Conservation (phyloP, 768 basidiomycete species). For the Psilocybe subaeruginosa region DNA sequence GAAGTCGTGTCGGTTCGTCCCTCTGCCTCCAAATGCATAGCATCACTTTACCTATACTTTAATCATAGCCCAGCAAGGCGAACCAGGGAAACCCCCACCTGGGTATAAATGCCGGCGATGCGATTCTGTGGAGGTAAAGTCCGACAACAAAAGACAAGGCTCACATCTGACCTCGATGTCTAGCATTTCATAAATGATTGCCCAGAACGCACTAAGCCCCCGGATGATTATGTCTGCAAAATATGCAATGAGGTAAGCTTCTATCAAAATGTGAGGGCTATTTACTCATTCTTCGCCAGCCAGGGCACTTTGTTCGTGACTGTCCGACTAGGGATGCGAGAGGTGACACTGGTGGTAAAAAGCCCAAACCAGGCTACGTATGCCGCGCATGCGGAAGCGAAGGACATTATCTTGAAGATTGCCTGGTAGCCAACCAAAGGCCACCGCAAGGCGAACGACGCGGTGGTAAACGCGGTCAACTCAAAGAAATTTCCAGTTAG, state of each 20-base stretch:
- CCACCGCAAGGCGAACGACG: conserved; percentile 39
- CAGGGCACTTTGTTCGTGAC: conserved; percentile 87
- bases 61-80: conserved; percentile 31
- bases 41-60: neutral
- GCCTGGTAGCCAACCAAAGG: conserved; percentile 67
- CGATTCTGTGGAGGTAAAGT: conserved; percentile 69
- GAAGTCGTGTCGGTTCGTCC: conserved; percentile 54
- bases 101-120: conserved; percentile 83
- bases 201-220: conserved; percentile 74
- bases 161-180: neutral
- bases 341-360: conserved; percentile 83
- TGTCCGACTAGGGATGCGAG: conserved; percentile 80
- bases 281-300: conserved; percentile 35
- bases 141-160: neutral
- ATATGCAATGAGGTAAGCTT: conserved; percentile 71
- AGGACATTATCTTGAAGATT: conserved; percentile 86
- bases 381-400: conserved; percentile 92
- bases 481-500: conserved; percentile 83
- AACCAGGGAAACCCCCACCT: conserved; percentile 60
- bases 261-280: neutral
- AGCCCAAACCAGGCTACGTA: conserved; percentile 84
- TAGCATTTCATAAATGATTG: conserved; percentile 82
- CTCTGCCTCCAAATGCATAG: neutral
- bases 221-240: conserved; percentile 86
- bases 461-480: conserved; percentile 54